Evolutionary conservation across 495 filamentous ascomycete species (phyloP), one percentile per base, ranked within the genome.

Genomic region (Hypoxylon fuscum): DNA sequence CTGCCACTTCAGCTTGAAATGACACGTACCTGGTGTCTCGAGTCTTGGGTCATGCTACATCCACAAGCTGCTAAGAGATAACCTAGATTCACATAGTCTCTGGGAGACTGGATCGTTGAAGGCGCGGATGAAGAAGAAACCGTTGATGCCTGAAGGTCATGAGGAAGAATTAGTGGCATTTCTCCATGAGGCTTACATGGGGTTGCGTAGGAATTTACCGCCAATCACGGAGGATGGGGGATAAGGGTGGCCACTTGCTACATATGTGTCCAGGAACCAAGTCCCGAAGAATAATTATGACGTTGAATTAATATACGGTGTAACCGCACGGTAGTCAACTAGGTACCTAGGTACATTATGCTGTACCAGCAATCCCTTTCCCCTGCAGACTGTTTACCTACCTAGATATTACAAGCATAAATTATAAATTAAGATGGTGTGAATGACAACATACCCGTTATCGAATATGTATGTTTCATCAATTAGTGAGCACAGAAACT

Each of bases 321-420:
- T 43, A 49, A 62, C 57, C 48, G 32, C 47, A 37, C 48, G 22
- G 46, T 44, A 21, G 22, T 17, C 21, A 47, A 23, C 29, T 34
- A 54, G 35, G 25, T 4, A 32, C n/a, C n/a, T n/a, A n/a, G n/a
- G n/a, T n/a, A n/a, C n/a, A n/a, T n/a, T n/a, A n/a, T n/a, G n/a
- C n/a, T n/a, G n/a, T n/a, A n/a, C n/a, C n/a, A 46, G 41, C 22
- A 44, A 32, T 66, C 56, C 62, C 62, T 66, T 43, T 60, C 48
- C 40, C 35, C 6, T 66, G 56, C 51, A 66, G 21, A 37, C 4
- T 48, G 10, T 23, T 17, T 17, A 18, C 12, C 5, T 31, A 17
- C 23, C 15, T 0, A 31, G 17, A 55, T 25, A 49, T 47, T 47
- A 41, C 20, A 10, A 31, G 10, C 22, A 11, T 18, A 15, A 18